These are phyloP conservation scores for Podosphaera leucotricha DNA, from an alignment of 2,329 filamentous ascomycete species.

Conservation along the genomic window DNA sequence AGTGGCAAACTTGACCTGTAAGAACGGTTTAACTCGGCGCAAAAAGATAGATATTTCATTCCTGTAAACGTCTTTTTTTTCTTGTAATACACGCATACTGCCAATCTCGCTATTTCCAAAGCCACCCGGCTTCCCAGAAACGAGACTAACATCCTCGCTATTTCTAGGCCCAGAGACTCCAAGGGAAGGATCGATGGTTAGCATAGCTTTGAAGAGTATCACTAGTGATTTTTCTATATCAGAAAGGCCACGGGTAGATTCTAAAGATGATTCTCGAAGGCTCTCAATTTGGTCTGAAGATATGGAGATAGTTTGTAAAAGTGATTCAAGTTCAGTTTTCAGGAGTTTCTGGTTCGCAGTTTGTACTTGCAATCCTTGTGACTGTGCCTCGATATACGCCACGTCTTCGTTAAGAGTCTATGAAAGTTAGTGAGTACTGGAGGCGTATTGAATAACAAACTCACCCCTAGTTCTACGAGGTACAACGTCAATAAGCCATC, in stretches of 20 bases:
- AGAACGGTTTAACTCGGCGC: constrained; percentile 55
- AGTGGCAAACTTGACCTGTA: constrained; percentile 58
- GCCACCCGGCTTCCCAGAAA: constrained; percentile 19
- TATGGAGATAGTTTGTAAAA: constrained; percentile 83
- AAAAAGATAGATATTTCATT: constrained; percentile 56
- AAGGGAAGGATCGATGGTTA: constrained; percentile 72
- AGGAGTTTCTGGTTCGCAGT: constrained; percentile 90
- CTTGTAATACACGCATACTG: constrained; percentile 79
- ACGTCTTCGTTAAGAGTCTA: constrained; percentile 90
- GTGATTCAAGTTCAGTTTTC: constrained; percentile 59
- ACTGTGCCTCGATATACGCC: constrained; percentile 89
- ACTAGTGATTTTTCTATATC: constrained; percentile 59
- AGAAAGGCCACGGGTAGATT: constrained; percentile 44
- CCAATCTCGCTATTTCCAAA: constrained; percentile 29
- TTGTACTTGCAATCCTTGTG: constrained; percentile 88
- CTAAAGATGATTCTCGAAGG: constrained; percentile 49
- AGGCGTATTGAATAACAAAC: constrained; percentile 15
- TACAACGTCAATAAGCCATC: constrained; percentile 88
- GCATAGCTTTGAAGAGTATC: constrained; percentile 73
- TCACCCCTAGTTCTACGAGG: constrained; percentile 74
- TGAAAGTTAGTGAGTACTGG: constrained; percentile 1
- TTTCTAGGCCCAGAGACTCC: constrained; percentile 21
- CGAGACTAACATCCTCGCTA: constrained; percentile 17
- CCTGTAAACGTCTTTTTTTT: constrained; percentile 79
- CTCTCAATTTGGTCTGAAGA: constrained; percentile 52